Percentiles rank a stretch among this genome's conserved stretches.
phyloP scores from a whole-genome alignment of 805 yeast species.

The Starmerella cellae region DNA sequence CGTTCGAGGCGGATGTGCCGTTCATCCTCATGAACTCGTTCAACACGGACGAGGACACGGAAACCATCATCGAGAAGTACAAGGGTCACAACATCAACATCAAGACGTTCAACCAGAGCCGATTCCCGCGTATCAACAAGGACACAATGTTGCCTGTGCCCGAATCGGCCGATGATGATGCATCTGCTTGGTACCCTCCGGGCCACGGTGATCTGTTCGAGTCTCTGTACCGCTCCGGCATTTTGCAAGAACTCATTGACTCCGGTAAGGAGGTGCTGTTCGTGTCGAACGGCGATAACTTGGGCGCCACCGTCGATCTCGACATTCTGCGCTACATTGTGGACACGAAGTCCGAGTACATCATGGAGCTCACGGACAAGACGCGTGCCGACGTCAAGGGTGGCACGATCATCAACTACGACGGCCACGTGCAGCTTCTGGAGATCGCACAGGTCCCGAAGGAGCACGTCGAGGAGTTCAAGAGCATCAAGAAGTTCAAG shows the following conservation, averaged over 20 bases:
- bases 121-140: slow-evolving; percentile 88
- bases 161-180: slow-evolving; percentile 50
- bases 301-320: slow-evolving; percentile 95
- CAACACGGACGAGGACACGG: slow-evolving; percentile 94
- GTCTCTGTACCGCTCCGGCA: slow-evolving; percentile 76
- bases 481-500: slow-evolving; percentile 93
- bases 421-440: slow-evolving; percentile 82
- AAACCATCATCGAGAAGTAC: slow-evolving; percentile 87
- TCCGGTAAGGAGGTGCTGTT: slow-evolving; percentile 92
- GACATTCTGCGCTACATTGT: slow-evolving; percentile 85
- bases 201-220: slow-evolving; percentile 98
- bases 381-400: slow-evolving; percentile 99
- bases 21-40: slow-evolving; percentile 95
- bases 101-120: slow-evolving; percentile 93
- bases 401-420: slow-evolving; percentile 94
- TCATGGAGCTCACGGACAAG: slow-evolving; percentile 97
- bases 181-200: slow-evolving; percentile 97
- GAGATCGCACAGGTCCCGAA: slow-evolving; percentile 98
- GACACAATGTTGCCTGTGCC: slow-evolving; percentile 97
- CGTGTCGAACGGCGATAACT: slow-evolving; percentile 95
- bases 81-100: slow-evolving; percentile 92
- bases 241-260: slow-evolving; percentile 72
- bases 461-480: slow-evolving; percentile 94
- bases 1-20: slow-evolving; percentile 86
- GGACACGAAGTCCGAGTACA: slow-evolving; percentile 80